Evolutionary conservation across 306 rosid genomes (phyloP).

Genomic region (Vigna angularis): DNA sequence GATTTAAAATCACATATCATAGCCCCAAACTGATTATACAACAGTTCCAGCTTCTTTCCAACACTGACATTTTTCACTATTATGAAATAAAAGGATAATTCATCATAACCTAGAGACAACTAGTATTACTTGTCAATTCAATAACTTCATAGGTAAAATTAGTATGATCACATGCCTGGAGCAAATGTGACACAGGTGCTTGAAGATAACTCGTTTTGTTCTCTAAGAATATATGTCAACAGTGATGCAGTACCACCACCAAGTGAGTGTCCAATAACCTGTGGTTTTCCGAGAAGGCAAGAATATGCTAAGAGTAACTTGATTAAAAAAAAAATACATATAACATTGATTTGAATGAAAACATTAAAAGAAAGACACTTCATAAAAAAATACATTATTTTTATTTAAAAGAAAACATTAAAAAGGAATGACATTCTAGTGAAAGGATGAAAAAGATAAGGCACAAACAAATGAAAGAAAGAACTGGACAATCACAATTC

Average conservation of each 20-base stretch:
- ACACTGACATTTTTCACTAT: constrained; percentile 1
- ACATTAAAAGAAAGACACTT: background rate
- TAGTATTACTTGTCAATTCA: constrained; percentile 13
- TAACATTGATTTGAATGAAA: background rate
- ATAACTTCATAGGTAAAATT: constrained; percentile 11
- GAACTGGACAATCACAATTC: background rate
- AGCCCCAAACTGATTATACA: background rate
- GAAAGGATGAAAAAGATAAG: background rate
- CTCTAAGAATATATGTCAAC: constrained; percentile 79
- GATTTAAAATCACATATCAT: constrained; percentile 17
- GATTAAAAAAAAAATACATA: background rate
- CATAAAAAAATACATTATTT: too few relatives aligned
- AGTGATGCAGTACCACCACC: constrained; percentile 93
- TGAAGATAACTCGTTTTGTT: constrained; percentile 71
- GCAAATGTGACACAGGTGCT: constrained; percentile 74
- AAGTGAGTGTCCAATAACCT: constrained; percentile 91
- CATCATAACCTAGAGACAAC: background rate
- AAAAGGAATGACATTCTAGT: background rate
- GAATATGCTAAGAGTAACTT: background rate
- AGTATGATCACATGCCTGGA: constrained; percentile 62
- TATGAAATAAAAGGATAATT: constrained; percentile 21
- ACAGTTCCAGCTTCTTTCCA: background rate
- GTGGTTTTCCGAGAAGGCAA: constrained; percentile 23
- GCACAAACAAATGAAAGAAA: background rate
- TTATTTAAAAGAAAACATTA: too few relatives aligned